Percentiles rank a stretch among this genome's conserved stretches.
Evolutionary conservation across 805 yeast species (phyloP).

Genomic region (Candida parachauliodes): DNA sequence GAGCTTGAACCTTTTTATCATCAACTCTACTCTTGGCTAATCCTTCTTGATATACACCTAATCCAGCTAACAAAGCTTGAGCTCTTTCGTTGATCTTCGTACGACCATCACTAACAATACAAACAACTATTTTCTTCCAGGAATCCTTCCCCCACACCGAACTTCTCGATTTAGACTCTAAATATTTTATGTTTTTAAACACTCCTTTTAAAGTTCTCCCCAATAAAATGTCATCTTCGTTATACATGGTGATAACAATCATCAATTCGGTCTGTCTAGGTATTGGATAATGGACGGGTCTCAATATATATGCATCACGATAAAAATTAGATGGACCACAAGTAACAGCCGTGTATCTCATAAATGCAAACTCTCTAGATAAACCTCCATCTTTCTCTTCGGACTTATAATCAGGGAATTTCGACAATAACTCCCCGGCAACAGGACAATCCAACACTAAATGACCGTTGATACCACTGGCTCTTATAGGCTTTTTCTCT

Average conservation of each 20-base stretch:
- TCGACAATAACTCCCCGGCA: constrained; percentile 40
- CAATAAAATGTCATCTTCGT: constrained; percentile 60
- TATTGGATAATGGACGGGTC: constrained; percentile 51
- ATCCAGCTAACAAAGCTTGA: constrained; percentile 59
- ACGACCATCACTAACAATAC: constrained; percentile 62
- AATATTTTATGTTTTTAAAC: constrained; percentile 60
- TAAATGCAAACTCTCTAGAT: constrained; percentile 54
- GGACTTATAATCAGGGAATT: constrained; percentile 37
- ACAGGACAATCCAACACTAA: constrained; percentile 46
- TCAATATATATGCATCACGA: constrained; percentile 51
- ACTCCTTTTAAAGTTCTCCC: constrained; percentile 63
- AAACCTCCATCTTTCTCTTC: constrained; percentile 36
- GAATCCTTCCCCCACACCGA: constrained; percentile 48
- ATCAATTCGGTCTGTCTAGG: constrained; percentile 58
- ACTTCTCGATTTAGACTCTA: constrained; percentile 44
- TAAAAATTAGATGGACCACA: constrained; percentile 66
- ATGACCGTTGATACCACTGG: constrained; percentile 40
- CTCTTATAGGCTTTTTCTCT: constrained; percentile 32
- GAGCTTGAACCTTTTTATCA: constrained; percentile 59
- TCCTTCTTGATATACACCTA: constrained; percentile 67
- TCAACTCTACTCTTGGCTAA: constrained; percentile 58
- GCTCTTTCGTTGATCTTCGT: constrained; percentile 62
- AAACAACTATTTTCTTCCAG: constrained; percentile 62
- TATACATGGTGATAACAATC: constrained; percentile 63
- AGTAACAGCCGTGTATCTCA: constrained; percentile 64